A percentile compares a stretch with the other conserved stretches of the same genome.
phyloP scores from a whole-genome alignment of 805 yeast species.

The Nakazawaea anatomiae region DNA sequence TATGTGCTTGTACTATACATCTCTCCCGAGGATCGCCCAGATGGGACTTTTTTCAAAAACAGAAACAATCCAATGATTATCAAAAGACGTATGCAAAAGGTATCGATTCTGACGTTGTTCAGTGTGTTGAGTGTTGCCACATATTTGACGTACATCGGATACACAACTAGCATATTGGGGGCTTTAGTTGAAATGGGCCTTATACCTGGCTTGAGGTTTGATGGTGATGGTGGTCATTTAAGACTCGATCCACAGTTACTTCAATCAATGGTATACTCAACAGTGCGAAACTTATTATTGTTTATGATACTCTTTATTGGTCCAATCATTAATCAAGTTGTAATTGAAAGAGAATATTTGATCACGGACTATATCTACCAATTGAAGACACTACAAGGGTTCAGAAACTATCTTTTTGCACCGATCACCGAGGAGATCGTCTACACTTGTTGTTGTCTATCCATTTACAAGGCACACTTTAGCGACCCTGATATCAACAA shows the following conservation, averaged over 20 bases:
- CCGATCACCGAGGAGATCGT: constrained; percentile 78
- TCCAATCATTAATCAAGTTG: constrained; percentile 33
- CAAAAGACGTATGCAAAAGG: constrained; percentile 31
- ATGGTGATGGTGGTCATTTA: not conserved
- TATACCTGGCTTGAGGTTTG: constrained; percentile 24
- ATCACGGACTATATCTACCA: not conserved
- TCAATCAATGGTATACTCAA: not conserved
- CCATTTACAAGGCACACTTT: constrained; percentile 22
- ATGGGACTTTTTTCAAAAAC: constrained; percentile 16
- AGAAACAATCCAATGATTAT: constrained; percentile 42
- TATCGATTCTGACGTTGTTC: constrained; percentile 25
- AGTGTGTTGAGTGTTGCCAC: constrained; percentile 27
- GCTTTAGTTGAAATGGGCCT: constrained; percentile 22
- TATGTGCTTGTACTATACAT: constrained; percentile 41
- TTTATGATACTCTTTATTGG: constrained; percentile 41
- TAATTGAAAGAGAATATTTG: not conserved
- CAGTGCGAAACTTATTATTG: constrained; percentile 15
- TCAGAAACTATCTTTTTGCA: constrained; percentile 59
- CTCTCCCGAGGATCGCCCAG: constrained; percentile 13
- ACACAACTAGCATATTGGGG: not conserved
- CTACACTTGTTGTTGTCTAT: constrained; percentile 45
- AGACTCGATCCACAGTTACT: constrained; percentile 6
- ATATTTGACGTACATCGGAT: constrained; percentile 16
- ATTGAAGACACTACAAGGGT: constrained; percentile 25
- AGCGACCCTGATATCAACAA: too few relatives aligned